A percentile compares a stretch with the other conserved stretches of the same genome.
These are phyloP conservation scores for Pseudogymnoascus sp. DNA, from an alignment of 2,329 filamentous ascomycete species.

Conservation along the genomic window DNA sequence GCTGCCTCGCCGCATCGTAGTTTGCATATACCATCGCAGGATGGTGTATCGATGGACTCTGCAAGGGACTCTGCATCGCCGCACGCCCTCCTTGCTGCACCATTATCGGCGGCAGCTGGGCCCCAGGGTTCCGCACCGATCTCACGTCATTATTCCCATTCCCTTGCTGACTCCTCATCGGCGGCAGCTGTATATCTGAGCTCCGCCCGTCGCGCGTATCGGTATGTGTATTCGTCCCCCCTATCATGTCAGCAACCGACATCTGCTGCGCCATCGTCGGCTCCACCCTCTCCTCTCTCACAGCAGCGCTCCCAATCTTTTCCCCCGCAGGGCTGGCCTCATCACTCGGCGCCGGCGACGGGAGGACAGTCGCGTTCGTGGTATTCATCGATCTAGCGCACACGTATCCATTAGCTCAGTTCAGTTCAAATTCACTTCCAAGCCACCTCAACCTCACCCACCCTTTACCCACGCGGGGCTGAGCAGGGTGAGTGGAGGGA, in stretches of 20 bases:
- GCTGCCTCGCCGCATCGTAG: no score
- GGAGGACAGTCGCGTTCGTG: slow-evolving; percentile 37
- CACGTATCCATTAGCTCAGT: not conserved
- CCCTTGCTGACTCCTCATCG: not conserved
- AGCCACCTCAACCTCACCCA: no score
- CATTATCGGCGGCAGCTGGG: not conserved
- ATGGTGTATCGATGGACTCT: not conserved
- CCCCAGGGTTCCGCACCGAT: not conserved
- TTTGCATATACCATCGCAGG: not conserved
- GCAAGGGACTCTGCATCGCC: not conserved
- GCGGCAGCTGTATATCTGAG: not conserved
- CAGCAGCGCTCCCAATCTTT: not conserved
- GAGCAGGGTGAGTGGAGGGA: no score
- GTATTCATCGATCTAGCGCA: not conserved
- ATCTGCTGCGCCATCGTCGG: not conserved
- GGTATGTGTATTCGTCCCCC: not conserved
- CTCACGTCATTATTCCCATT: not conserved
- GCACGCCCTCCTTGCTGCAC: not conserved
- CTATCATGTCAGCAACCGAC: not conserved
- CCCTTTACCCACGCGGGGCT: no score
- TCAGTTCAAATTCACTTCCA: slow-evolving; percentile 11
- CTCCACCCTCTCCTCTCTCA: not conserved
- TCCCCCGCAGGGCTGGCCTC: slow-evolving; percentile 42
- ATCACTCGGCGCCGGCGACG: slow-evolving; percentile 57
- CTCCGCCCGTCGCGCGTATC: not conserved